phyloP scores from a whole-genome alignment of 768 basidiomycete genomes.

The Thelephora ganbajun region DNA sequence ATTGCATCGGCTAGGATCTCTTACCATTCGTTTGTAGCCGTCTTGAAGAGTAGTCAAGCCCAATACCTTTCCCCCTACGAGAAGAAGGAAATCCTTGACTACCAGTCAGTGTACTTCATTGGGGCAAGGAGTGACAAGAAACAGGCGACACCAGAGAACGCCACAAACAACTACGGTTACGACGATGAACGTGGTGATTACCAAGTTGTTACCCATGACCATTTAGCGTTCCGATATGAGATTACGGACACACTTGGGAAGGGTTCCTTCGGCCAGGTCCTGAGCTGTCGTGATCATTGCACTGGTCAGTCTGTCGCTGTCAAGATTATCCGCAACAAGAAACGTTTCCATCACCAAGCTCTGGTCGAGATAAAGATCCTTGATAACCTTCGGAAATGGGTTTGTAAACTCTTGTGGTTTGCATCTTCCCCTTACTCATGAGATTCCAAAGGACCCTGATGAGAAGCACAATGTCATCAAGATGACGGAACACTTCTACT shows the following conservation, averaged over 20 bases:
- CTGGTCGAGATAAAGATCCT: conserved; percentile 98
- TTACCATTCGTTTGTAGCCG: conserved; percentile 26
- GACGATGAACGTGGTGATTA: conserved; percentile 99
- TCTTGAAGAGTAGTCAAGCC: conserved; percentile 51
- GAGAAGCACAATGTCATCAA: conserved; percentile 96
- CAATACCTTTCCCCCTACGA: conserved; percentile 79
- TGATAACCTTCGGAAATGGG: conserved; percentile 96
- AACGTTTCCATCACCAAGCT: conserved; percentile 96
- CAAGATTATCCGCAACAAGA: conserved; percentile 99
- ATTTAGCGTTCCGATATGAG: conserved; percentile 96
- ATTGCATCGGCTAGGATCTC: not conserved
- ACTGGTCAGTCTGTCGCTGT: conserved; percentile 95
- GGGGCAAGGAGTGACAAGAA: conserved; percentile 80
- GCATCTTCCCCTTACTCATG: not conserved
- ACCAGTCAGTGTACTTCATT: conserved; percentile 67
- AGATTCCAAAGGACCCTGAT: conserved; percentile 64
- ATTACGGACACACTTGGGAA: conserved; percentile 87
- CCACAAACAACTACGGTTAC: conserved; percentile 84
- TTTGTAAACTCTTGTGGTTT: conserved; percentile 23
- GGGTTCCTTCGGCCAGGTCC: conserved; percentile 95
- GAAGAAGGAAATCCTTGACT: conserved; percentile 83
- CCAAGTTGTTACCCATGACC: conserved; percentile 77
- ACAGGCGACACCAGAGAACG: conserved; percentile 52
- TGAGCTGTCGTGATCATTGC: conserved; percentile 89
- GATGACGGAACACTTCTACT: conserved; percentile 98